Evolutionary conservation across 2,329 filamentous ascomycete species (phyloP), one percentile per base, ranked within the genome.

Genomic region (Plenodomus tracheiphilus): DNA sequence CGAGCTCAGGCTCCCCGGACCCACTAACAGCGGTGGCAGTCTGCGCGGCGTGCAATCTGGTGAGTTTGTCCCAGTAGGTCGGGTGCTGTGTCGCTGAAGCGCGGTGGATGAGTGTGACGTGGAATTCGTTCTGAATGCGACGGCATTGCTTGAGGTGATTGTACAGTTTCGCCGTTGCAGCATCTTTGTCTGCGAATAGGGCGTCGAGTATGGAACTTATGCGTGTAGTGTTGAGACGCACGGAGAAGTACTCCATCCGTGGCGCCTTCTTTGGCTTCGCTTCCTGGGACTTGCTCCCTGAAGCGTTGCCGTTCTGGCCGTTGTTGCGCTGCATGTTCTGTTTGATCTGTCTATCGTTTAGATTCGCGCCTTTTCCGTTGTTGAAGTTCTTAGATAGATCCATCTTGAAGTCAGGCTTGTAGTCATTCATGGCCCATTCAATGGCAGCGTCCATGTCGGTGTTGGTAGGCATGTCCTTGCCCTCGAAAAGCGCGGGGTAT

Each of bases 91-190:
- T 77, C 9, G 83, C 76, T 2, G 77, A 78, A 10, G 86, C 85
- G 39, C 87, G 86, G 72, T 99, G 94, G 70, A 97, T 91, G 34
- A 99, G 81, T 0, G 94, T 99, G 49, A 99, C 89, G 69, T 99
- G 94, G 70, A 97, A 99, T 35, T 85, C 81, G n/a, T 81, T 68
- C 72, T 97, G 93, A 5, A 97, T 75, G 46, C 94, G 88, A 17
- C 86, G 81, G 2, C 80, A 81, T 59, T 87, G 81, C 70, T 88
- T 83, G 28, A 99, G 81, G 48, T 89, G 83, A 61, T 81, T 83
- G 76, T 89, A 99, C 65, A 96, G 86, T 18, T 76, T 79, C n/a
- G 83, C 76, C 25, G 76, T 78, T 15, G 82, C 75, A 4, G 84
- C 73, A 0, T 82, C 62, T 5, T 79, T 74, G 5, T 76, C 74